These are phyloP conservation scores for Pistacia vera DNA, from an alignment of 345 rosid genomes.

Conservation along the genomic window DNA sequence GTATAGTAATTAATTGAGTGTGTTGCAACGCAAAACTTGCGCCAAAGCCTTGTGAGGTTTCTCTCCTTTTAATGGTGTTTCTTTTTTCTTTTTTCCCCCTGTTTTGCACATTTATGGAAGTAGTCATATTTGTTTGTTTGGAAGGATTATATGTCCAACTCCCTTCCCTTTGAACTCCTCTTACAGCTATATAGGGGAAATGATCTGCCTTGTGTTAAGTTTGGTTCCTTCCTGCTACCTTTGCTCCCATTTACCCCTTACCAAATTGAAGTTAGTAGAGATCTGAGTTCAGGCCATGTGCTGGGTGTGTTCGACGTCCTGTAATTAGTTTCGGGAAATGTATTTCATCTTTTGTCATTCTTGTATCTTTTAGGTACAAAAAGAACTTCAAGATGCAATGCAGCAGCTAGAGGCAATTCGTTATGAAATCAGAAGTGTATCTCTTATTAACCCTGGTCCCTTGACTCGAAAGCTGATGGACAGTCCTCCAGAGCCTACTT, in stretches of 20 bases:
- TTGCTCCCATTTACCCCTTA: not conserved
- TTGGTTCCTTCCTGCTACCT: not conserved
- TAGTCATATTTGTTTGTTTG: not conserved
- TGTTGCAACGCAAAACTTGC: not conserved
- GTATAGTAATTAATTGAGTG: not conserved
- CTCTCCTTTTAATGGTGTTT: not conserved
- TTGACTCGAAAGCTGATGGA: slow-evolving; percentile 67
- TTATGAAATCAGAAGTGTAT: slow-evolving; percentile 71
- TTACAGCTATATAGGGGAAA: not conserved
- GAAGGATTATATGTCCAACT: not conserved
- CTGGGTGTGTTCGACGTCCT: not conserved
- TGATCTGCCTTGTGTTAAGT: not conserved
- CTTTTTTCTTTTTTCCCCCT: not conserved
- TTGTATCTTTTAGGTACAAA: slow-evolving; percentile 58
- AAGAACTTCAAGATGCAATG: slow-evolving; percentile 84
- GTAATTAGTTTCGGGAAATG: not conserved
- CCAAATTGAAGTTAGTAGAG: not conserved
- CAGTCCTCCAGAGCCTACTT: slow-evolving; percentile 31
- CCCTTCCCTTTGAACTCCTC: not conserved
- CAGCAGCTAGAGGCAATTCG: slow-evolving; percentile 89
- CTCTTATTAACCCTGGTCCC: slow-evolving; percentile 73
- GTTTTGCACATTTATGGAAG: not conserved
- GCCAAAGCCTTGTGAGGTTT: not conserved
- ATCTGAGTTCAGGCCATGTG: not conserved
- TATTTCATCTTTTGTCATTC: slow-evolving; percentile 4